phyloP scores from a whole-genome alignment of 228 moss, liverwort and hornwort genomes.

The Sphagnum fallax region DNA sequence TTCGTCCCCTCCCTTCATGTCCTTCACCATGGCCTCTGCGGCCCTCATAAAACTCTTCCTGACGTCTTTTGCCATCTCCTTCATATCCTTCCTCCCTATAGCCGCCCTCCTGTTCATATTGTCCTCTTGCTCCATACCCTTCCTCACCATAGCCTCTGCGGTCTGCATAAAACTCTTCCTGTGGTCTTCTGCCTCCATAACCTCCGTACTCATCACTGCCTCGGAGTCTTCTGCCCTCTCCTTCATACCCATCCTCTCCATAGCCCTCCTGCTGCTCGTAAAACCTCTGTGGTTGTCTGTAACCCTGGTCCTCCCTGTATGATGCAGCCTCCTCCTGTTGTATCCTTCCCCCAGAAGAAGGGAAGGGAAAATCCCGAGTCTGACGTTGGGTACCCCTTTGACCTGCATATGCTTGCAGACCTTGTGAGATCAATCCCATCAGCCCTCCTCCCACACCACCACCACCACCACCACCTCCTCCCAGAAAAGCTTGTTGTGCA shows the following conservation, averaged over 20 bases:
- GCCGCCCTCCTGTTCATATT: conserved; percentile 1
- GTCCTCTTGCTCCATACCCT: neutral
- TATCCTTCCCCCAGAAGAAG: neutral
- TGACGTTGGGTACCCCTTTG: too few species aligned
- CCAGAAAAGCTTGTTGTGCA: neutral
- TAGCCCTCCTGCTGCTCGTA: neutral
- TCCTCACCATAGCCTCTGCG: neutral
- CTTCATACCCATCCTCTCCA: neutral
- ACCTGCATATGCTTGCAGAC: neutral
- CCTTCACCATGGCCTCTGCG: neutral
- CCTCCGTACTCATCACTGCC: neutral
- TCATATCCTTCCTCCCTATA: neutral
- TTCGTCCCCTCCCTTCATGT: neutral
- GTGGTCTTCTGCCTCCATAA: neutral
- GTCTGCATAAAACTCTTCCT: neutral
- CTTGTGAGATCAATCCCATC: neutral
- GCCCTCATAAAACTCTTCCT: conserved; percentile 1
- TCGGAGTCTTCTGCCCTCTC: neutral
- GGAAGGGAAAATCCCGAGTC: too few species aligned
- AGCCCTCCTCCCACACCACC: neutral
- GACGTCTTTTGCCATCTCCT: conserved; percentile 2
- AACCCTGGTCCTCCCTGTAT: neutral
- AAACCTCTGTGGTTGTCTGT: neutral
- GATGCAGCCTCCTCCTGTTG: too few species aligned
- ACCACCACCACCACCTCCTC: neutral